Conservation (phyloP, 208 protist species). For the Trypanosoma lewisi region DNA sequence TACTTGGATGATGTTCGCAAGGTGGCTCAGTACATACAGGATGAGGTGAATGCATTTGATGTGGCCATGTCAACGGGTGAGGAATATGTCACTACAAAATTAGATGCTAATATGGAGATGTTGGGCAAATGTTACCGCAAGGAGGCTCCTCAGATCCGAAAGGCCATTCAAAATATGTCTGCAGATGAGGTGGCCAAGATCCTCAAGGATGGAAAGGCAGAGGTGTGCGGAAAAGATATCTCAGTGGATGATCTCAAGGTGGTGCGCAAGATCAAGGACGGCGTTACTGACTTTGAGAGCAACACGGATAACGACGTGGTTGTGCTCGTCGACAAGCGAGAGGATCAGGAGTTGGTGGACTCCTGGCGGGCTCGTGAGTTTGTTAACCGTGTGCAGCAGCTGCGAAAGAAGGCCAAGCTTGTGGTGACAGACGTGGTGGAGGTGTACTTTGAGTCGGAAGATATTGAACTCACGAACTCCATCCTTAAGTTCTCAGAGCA, state of each 20-base stretch:
- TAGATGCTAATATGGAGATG: constrained; percentile 89
- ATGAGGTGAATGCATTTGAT: constrained; percentile 92
- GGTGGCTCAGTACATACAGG: constrained; percentile 88
- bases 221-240: constrained; percentile 68
- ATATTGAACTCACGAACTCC: constrained; percentile 71
- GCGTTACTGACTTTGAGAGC: constrained; percentile 84
- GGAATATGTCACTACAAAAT: constrained; percentile 81
- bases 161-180: constrained; percentile 79
- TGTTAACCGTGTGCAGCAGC: constrained; percentile 94
- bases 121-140: constrained; percentile 88
- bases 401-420: constrained; percentile 95
- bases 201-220: constrained; percentile 37
- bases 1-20: constrained; percentile 77
- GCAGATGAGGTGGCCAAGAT: constrained; percentile 51
- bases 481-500: constrained; percentile 65
- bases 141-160: constrained; percentile 76
- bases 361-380: constrained; percentile 93
- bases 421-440: constrained; percentile 61
- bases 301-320: constrained; percentile 88
- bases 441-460: constrained; percentile 78
- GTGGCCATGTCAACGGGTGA: constrained; percentile 63
- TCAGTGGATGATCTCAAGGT: constrained; percentile 88
- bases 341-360: constrained; percentile 77
- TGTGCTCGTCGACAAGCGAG: constrained; percentile 87
- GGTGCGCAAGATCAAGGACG: constrained; percentile 77